Evolutionary conservation across 73 alveolate genomes (phyloP), one percentile per base, ranked within the genome.

Genomic region (Paraurostyla sp.): DNA sequence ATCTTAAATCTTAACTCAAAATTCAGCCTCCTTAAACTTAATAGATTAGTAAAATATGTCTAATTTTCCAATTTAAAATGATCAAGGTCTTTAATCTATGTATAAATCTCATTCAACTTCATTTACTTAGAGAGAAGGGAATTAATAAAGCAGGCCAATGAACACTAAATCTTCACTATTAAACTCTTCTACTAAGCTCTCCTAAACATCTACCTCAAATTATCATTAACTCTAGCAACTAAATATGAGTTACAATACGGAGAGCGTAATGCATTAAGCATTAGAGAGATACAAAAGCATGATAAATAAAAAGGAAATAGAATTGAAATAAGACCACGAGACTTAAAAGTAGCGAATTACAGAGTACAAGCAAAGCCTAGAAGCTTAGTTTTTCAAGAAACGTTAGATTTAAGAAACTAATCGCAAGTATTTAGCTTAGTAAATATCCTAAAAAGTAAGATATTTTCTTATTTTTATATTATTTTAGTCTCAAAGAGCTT

Each of bases 241-340:
- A 58, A 33, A 38, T 20, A 65, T 65, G 82, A 65, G 82, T 35
- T 65, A 38, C 1, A 65, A 65, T 40, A 65, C 60, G 9, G 82
- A 65, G 7, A 15, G 54, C 23, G 82, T 65, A 3, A 38, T 38
- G 16, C 41, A 65, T 9, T 4, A 35, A 30, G 82, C 82, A 1
- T 7, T 65, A 33, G 82, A 65, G 7, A 32, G 82, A 65, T 65
- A 65, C 25, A 9, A 38, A 32, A 38, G 82, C 11, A 22, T 38
- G 3, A 40, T 65, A 16, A 38, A 32, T 15, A 22, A 32, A 6
- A 40, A 40, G 41, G 82, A 65, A 38, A 9, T 38, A 0, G 82
- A 65, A 38, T 4, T 2, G 25, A 35, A 35, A 40, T 38, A 22
- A 15, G 82, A 65, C 58, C 1, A 18, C 1, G 82, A 65, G 7